A percentile compares a stretch with the other conserved stretches of the same genome.
phyloP scores from a whole-genome alignment of 148 eudicot species.

The Vaccinium myrtillus region DNA sequence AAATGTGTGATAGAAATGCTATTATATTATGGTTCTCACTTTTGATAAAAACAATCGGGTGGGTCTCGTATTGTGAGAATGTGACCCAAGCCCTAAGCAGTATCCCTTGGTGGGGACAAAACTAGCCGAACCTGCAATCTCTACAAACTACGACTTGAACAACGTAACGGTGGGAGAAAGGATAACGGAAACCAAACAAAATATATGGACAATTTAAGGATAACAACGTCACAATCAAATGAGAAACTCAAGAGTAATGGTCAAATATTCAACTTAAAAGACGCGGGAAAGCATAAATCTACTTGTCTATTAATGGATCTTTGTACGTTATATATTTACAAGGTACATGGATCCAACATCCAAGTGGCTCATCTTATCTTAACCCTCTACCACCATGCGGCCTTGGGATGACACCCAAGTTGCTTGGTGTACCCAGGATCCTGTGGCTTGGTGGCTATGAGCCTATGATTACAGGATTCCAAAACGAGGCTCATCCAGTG shows the following conservation, averaged over 20 bases:
- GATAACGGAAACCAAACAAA: neutral
- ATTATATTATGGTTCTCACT: neutral
- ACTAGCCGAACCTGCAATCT: neutral
- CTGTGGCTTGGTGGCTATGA: neutral
- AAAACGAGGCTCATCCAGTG: neutral
- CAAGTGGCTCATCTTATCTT: neutral
- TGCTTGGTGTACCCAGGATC: neutral
- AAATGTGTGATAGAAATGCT: neutral
- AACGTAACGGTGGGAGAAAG: neutral
- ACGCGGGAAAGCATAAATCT: too few species aligned
- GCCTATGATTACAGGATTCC: neutral
- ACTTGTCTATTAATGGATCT: neutral
- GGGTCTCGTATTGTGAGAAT: neutral
- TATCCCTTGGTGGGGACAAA: neutral
- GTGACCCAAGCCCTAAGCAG: neutral
- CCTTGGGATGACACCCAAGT: neutral
- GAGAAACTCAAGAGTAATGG: too few species aligned
- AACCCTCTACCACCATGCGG: neutral
- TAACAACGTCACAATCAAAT: neutral
- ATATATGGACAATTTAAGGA: neutral
- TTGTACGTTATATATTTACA: neutral
- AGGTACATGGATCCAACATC: neutral
- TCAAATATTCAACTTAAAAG: too few species aligned
- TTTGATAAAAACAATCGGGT: neutral
- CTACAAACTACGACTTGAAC: neutral